These are phyloP conservation scores for Vickermania ingenoplastis DNA, from an alignment of 208 protist species.

Conservation along the genomic window DNA sequence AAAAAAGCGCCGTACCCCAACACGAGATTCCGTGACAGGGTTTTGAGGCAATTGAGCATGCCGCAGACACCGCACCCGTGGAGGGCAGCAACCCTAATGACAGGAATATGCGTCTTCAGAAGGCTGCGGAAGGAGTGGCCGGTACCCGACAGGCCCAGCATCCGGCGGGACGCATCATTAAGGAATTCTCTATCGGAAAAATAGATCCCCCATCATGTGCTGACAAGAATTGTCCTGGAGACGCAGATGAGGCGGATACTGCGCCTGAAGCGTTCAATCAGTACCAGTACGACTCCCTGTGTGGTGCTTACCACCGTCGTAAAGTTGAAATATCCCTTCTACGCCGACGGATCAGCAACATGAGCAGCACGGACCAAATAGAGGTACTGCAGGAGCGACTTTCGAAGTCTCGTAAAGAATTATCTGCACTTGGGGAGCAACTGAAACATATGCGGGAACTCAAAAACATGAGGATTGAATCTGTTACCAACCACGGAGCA, in stretches of 20 bases:
- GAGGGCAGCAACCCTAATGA: no score
- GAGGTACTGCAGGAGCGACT: constrained; percentile 55
- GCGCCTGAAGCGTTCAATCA: background rate
- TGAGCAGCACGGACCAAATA: constrained; percentile 52
- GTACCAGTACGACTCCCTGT: constrained; percentile 43
- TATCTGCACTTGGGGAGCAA: constrained; percentile 36
- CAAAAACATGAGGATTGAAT: no score
- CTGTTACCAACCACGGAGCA: no score
- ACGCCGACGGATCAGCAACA: constrained; percentile 62
- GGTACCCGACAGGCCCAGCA: constrained; percentile 57
- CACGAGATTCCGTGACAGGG: constrained; percentile 28
- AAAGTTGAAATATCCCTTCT: constrained; percentile 80
- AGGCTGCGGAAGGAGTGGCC: constrained; percentile 42
- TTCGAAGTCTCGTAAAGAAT: constrained; percentile 29
- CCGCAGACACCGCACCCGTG: constrained; percentile 50
- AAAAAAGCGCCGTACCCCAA: constrained; percentile 22
- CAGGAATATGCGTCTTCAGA: constrained; percentile 32
- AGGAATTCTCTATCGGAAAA: constrained; percentile 71
- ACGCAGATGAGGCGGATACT: no score
- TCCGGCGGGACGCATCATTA: constrained; percentile 46
- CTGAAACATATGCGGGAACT: constrained; percentile 51
- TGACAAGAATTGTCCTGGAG: no score
- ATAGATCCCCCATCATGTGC: constrained; percentile 9
- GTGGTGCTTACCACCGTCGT: constrained; percentile 72
- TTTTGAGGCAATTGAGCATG: constrained; percentile 43